Base-by-base conservation (phyloP, 108 stramenopile genomes). In the Fragilariopsis cylindrus region DNA sequence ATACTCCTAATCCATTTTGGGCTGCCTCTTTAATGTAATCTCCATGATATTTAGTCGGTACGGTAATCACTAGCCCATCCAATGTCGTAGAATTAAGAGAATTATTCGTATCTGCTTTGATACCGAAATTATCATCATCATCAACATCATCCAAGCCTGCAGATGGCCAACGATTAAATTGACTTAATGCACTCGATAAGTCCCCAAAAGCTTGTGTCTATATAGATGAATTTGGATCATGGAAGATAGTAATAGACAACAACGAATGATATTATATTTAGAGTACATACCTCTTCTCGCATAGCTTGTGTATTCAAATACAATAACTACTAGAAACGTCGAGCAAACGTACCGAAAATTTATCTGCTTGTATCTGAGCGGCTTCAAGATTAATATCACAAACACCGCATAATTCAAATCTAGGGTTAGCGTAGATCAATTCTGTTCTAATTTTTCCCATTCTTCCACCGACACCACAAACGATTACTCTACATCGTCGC, bases 391-490 rank as follows among this genome's bases (percentile, higher is more conserved):
- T 79, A 0, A 69, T 48, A 76, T 92, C 91, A 9, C 86, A 83
- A 12, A 92, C 66, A 41, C 83, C 85, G n/a, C 69, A 64, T 13
- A 92, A 55, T 40, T 87, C 75, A 9, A 88, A 73, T 30, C 85
- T 73, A 9, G 87, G 88, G 70, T 87, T 87, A 44, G 79, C 77
- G 44, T 76, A 80, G 6, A 92, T 40, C 11, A 83, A 47, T 39
- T 70, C 60, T 7, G 85, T 79, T 6, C 90, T 83, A 69, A 92
- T 87, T 7, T 75, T 60, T 46, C 91, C 91, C 91, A 92, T 90
- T 1, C 88, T 57, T 4, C 91, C 91, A 5, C 67, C 67, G 11
- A 68, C 67, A 8, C 67, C 67, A 39, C 67, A 68, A 8, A 68
- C 48, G 12, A 68, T 18, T 44, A 68, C 67, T 52, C 67, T 13